Evolutionary conservation across 2,329 filamentous ascomycete species (phyloP), one percentile per base, ranked within the genome.

Genomic region (Arthroderma sp.): DNA sequence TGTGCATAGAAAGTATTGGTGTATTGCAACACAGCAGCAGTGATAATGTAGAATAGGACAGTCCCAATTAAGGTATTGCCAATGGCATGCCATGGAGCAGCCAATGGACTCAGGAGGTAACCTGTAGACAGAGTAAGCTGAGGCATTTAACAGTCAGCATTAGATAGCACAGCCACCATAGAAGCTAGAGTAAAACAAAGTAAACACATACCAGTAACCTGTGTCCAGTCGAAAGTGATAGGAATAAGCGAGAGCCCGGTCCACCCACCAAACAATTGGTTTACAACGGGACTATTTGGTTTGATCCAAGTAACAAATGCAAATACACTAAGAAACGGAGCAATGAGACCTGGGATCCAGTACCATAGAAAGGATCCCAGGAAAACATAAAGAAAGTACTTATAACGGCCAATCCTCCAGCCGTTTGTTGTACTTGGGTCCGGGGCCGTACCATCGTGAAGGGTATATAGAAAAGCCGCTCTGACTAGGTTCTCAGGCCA

Each of bases 151-250:
- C 15, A 22, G 3, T 22, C 15, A 22, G 3, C 15, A 22, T 22
- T 22, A 22, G 6, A n/a, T n/a, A 40, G 10, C 15, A 29, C 27
- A 41, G 6, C 34, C 32, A 9, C 32, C 29, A 22, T 8, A 15
- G 8, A 22, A 6, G n/a, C n/a, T 4, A 40, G 15, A 30, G 27
- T 6, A 29, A 30, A 29, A 2, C 9, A 6, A 31, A 27, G 10
- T 3, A 9, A 10, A 15, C 4, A 37, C 36, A 85, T 72, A 48
- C 46, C 46, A 27, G 46, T 37, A 29, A 48, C 34, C 53, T 84
- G 79, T 4, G 79, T 81, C 81, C 82, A 86, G 65, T 86, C 82
- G 55, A 86, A 84, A 0, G 81, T 85, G 30, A 86, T 75, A 1
- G 82, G 82, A 5, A 86, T 63, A 29, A 86, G 56, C 0, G 78